Percentiles rank a stretch among this genome's conserved stretches.
These are phyloP conservation scores for Pseudevernia furfuracea DNA, from an alignment of 495 filamentous ascomycete species.

Conservation along the genomic window DNA sequence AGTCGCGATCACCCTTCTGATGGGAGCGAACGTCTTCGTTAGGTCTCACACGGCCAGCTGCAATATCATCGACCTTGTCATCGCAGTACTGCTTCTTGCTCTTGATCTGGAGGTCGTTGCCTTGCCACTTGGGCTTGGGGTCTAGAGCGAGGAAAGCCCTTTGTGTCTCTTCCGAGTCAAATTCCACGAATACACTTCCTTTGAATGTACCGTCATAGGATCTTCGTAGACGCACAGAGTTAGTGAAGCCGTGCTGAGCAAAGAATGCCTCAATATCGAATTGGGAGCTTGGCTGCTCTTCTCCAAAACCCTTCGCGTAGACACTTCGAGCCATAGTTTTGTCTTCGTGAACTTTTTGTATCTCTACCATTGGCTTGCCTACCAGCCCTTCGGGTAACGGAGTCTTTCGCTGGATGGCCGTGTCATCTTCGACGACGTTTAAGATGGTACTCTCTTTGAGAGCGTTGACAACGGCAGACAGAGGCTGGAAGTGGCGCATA, in stretches of 20 bases:
- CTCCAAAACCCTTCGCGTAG: conserved; percentile 85
- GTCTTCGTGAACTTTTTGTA: conserved; percentile 51
- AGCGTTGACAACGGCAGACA: conserved; percentile 70
- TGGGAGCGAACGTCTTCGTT: conserved; percentile 33
- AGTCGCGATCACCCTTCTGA: conserved; percentile 27
- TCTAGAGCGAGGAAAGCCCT: conserved; percentile 70
- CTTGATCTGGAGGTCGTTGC: conserved; percentile 62
- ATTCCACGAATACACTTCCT: conserved; percentile 92
- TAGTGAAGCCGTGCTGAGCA: conserved; percentile 65
- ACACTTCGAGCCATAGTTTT: conserved; percentile 52
- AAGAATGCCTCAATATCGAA: conserved; percentile 93
- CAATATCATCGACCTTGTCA: conserved; percentile 68
- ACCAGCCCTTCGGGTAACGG: conserved; percentile 45
- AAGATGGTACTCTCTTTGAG: conserved; percentile 65
- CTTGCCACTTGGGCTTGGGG: conserved; percentile 76
- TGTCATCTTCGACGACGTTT: conserved; percentile 56
- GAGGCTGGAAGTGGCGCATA: conserved; percentile 86
- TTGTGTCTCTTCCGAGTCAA: conserved; percentile 62
- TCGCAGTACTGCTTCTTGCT: conserved; percentile 82
- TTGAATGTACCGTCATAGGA: conserved; percentile 66
- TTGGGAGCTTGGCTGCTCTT: conserved; percentile 69
- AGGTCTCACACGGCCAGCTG: conserved; percentile 59
- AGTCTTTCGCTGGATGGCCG: conserved; percentile 65
- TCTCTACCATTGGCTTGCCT: conserved; percentile 35
- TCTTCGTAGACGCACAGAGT: conserved; percentile 82